phyloP scores from a whole-genome alignment of 805 yeast species.

The Wickerhamomyces strasburgensis region DNA sequence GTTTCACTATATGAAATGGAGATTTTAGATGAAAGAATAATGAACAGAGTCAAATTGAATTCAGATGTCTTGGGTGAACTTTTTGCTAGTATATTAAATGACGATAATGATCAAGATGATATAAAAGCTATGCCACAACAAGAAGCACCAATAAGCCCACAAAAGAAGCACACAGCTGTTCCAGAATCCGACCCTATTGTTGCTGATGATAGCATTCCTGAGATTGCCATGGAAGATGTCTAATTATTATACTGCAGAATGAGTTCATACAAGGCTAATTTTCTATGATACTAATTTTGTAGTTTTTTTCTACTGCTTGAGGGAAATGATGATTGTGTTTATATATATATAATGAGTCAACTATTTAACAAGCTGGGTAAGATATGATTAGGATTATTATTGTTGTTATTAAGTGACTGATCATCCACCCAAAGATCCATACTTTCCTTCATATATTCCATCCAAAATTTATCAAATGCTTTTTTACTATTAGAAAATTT shows the following conservation, averaged over 20 bases:
- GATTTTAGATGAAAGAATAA: conserved; percentile 25
- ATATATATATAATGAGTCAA: too few species aligned
- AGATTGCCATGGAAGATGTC: conserved; percentile 14
- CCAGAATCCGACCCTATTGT: conserved; percentile 3
- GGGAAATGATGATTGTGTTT: too few species aligned
- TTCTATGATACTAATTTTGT: too few species aligned
- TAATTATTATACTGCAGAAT: background rate
- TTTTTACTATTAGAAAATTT: conserved; percentile 12
- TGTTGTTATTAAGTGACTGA: too few species aligned
- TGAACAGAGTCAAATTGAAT: conserved; percentile 35
- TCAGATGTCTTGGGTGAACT: conserved; percentile 30
- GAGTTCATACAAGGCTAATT: too few species aligned
- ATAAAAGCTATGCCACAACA: conserved; percentile 4
- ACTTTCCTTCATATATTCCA: conserved; percentile 15
- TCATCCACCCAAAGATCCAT: conserved; percentile 11
- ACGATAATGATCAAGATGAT: conserved; percentile 5
- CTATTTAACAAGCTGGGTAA: background rate
- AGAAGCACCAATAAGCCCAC: too few species aligned
- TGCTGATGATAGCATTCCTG: conserved; percentile 8
- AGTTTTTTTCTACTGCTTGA: too few species aligned
- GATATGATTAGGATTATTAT: background rate
- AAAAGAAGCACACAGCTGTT: too few species aligned
- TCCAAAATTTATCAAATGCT: conserved; percentile 14
- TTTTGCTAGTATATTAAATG: conserved; percentile 10
- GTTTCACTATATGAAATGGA: conserved; percentile 31